phyloP scores from a whole-genome alignment of 768 basidiomycete species.

The Tricholomella constricta region DNA sequence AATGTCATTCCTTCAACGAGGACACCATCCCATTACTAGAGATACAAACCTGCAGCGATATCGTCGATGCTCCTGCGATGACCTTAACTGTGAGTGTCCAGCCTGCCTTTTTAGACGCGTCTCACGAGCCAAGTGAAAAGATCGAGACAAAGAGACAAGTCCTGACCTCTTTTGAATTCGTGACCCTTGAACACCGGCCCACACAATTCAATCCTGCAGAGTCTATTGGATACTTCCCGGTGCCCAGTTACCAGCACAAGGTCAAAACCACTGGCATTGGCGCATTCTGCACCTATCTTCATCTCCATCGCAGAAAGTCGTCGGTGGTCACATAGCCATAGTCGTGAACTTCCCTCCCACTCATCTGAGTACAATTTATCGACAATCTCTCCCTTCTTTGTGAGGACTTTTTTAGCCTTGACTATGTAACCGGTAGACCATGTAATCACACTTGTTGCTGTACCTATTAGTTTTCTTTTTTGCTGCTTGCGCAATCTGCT shows the following conservation, averaged over 20 bases:
- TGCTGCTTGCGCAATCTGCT: neutral
- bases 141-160: constrained; percentile 1
- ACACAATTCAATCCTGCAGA: constrained; percentile 24
- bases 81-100: constrained; percentile 6
- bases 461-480: neutral
- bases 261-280: constrained; percentile 23
- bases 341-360: neutral
- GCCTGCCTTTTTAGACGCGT: neutral
- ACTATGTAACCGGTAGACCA: neutral
- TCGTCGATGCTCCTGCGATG: neutral
- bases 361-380: neutral
- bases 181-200: constrained; percentile 23
- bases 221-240: constrained; percentile 30
- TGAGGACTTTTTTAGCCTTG: neutral
- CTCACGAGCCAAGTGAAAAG: neutral
- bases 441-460: neutral
- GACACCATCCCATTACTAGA: constrained; percentile 10
- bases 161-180: constrained; percentile 9
- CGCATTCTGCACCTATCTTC: constrained; percentile 28
- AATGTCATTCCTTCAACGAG: constrained; percentile 26
- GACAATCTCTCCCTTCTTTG: neutral
- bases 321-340: neutral
- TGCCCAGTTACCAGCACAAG: constrained; percentile 17
- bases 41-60: neutral
- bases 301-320: constrained; percentile 17